These are phyloP conservation scores for Coccomyxa subellipsoidea DNA, from an alignment of 163 green algal genomes.

Conservation along the genomic window DNA sequence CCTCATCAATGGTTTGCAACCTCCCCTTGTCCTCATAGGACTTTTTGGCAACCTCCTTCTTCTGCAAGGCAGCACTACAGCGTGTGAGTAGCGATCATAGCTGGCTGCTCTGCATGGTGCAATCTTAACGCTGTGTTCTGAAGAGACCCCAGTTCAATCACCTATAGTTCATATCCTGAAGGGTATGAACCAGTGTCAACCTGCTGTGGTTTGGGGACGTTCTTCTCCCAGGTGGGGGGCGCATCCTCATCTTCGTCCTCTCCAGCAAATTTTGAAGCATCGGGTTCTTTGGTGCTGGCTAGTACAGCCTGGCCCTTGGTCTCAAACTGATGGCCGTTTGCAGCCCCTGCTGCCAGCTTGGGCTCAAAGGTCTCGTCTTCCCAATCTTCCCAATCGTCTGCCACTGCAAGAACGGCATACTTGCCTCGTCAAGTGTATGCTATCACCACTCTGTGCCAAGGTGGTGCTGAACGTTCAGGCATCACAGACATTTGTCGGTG, in stretches of 20 bases:
- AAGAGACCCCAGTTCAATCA: too few species aligned
- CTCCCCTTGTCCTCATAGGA: slow-evolving; percentile 36
- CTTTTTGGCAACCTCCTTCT: slow-evolving; percentile 66
- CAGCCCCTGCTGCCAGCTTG: slow-evolving; percentile 19
- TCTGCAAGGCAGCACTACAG: too few species aligned
- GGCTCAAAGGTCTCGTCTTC: slow-evolving; percentile 58
- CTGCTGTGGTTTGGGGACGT: slow-evolving; percentile 53
- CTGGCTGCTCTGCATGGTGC: too few species aligned
- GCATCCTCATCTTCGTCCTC: slow-evolving; percentile 70
- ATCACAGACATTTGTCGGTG: too few species aligned
- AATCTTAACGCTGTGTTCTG: too few species aligned
- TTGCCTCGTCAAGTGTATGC: too few species aligned
- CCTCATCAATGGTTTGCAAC: slow-evolving; percentile 35
- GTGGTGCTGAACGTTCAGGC: too few species aligned
- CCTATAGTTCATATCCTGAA: too few species aligned
- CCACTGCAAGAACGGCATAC: slow-evolving; percentile 32
- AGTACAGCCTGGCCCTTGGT: slow-evolving; percentile 19
- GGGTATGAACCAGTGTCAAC: background rate
- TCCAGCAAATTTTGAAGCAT: slow-evolving; percentile 65
- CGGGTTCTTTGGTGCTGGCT: slow-evolving; percentile 25
- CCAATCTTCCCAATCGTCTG: slow-evolving; percentile 82
- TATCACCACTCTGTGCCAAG: too few species aligned
- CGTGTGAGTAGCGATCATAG: background rate
- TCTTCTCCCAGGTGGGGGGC: slow-evolving; percentile 46
- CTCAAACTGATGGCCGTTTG: background rate